Evolutionary conservation across 1,284 basidiomycete genomes (phyloP).

Genomic region (Trichosporon coremiiforme): DNA sequence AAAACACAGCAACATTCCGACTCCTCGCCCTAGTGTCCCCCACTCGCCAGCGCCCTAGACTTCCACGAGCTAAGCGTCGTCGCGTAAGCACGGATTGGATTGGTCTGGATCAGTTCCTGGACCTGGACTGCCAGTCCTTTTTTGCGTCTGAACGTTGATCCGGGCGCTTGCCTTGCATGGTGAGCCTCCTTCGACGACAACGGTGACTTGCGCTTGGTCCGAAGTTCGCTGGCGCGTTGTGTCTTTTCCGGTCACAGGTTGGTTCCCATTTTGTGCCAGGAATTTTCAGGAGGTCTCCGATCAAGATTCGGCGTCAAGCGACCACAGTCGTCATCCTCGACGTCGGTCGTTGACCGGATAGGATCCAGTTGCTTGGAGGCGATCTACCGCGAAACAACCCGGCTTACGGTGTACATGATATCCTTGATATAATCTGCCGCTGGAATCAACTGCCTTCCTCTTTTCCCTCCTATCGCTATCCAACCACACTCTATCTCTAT

Average conservation of each 20-base stretch:
- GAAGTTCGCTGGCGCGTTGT: constrained; percentile 16
- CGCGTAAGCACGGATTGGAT: neutral
- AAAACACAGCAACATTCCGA: neutral
- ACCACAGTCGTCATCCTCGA: neutral
- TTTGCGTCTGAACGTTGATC: constrained; percentile 2
- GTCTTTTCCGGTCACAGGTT: neutral
- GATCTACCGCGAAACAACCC: neutral
- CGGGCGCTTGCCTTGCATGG: constrained; percentile 10
- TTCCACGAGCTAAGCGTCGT: neutral
- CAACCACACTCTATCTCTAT: neutral
- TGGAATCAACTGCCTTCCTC: neutral
- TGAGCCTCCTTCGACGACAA: neutral
- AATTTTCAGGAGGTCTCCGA: constrained; percentile 4
- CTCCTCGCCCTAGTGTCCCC: neutral
- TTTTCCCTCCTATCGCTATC: neutral
- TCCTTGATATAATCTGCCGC: constrained; percentile 4
- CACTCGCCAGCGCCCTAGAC: neutral
- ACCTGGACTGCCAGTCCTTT: neutral
- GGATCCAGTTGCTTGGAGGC: neutral
- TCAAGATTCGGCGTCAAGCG: neutral
- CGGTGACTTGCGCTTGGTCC: neutral
- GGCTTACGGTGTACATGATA: neutral
- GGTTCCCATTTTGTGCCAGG: neutral
- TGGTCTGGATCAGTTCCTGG: neutral
- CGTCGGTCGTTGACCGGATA: neutral